Base-by-base conservation (phyloP, 2,329 filamentous ascomycete species). In the Pseudopithomyces chartarum region DNA sequence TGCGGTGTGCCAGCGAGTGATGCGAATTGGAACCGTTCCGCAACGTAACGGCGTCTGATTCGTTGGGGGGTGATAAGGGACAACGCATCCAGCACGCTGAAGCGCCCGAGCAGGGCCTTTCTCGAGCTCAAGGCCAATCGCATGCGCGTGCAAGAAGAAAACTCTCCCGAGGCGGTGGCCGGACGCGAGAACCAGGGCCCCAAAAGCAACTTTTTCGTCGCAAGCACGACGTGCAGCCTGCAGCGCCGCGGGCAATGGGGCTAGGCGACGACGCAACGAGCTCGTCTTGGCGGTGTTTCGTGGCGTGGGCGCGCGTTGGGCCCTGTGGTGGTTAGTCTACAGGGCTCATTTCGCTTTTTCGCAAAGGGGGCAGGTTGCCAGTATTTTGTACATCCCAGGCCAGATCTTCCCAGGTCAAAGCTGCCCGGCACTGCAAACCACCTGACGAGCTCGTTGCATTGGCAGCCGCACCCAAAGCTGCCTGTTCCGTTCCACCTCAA, bases 41-140 rank as follows among this genome's bases (percentile, higher is more conserved):
- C 57, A 53, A 61, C 59, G 59, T 59, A 52, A 59, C 56, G 10
- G 26, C 3, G 19, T 17, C 13, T 61, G 59, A 61, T 61, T 59
- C 59, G 59, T 34, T 43, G 57, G 38, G 20, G 36, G 22, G 50
- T 23, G 55, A 63, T 58, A 58, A 52, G 52, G 33, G 54, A 60
- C 60, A 63, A 59, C 60, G 60, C 60, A 63, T 63, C 49, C 42
- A 56, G 54, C 47, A 52, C 52, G 19, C 42, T 40, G 38, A 32
- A 32, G 60, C 57, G 60, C 54, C 42, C 51, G 23, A 29, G 48
- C 54, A 56, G 54, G 54, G 47, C 19, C 32, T 17, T 23, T 8
- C 26, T 38, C 39, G 17, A 50, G 57, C 49, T 48, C 54, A 46
- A 59, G 39, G 39, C 58, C 53, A 59, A 57, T 54, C 11, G 56